Percentiles rank a stretch among this genome's conserved stretches.
Conservation (phyloP, 345 rosid species). For the Orychophragmus violaceus region DNA sequence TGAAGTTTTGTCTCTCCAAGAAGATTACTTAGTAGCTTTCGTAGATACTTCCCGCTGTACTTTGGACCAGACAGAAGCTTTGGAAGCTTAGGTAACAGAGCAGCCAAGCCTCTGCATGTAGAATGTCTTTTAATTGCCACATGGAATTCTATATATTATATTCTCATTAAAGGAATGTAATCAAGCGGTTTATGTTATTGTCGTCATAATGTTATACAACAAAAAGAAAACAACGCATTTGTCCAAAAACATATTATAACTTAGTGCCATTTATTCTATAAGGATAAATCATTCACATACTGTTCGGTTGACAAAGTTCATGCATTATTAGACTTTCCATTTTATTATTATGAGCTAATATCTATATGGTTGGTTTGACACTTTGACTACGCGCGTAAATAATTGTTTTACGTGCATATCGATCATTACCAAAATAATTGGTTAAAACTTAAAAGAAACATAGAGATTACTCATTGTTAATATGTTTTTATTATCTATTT, state of each 20-base stretch:
- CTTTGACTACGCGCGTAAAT: neutral
- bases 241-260: neutral
- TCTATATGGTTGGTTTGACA: neutral
- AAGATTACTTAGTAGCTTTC: constrained; percentile 20
- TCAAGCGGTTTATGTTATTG: neutral
- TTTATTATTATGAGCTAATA: neutral
- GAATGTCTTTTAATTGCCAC: neutral
- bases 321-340: neutral
- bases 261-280: neutral
- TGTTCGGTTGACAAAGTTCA: neutral
- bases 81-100: constrained; percentile 29
- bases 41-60: constrained; percentile 57
- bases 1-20: constrained; percentile 43
- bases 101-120: constrained; percentile 33
- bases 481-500: neutral
- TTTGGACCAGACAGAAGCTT: constrained; percentile 58
- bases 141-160: neutral
- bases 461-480: neutral
- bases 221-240: neutral
- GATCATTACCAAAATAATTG: neutral
- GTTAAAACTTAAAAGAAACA: neutral
- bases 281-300: neutral
- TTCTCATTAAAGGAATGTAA: neutral
- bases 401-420: neutral
- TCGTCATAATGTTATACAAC: neutral